A percentile compares a stretch with the other conserved stretches of the same genome.
These are phyloP conservation scores for Neurospora hispaniola DNA, from an alignment of 495 filamentous ascomycete species.

Conservation along the genomic window DNA sequence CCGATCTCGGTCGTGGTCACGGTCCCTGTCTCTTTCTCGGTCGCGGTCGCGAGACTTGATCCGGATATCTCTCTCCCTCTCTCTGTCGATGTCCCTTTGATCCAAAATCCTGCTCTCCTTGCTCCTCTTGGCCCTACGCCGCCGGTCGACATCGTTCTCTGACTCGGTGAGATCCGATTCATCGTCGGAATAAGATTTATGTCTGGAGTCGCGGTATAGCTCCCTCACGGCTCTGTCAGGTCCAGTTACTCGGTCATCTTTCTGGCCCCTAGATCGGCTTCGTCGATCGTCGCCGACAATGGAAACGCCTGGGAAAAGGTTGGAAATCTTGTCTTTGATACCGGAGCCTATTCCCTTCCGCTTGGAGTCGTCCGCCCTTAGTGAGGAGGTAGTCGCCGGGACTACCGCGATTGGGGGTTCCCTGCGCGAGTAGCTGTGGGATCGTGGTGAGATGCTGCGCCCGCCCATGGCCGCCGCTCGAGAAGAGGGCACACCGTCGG, in stretches of 20 bases:
- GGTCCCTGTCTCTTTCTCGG: slow-evolving; percentile 4
- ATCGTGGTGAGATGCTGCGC: slow-evolving; percentile 8
- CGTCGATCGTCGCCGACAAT: slow-evolving; percentile 9
- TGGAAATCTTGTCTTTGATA: slow-evolving; percentile 16
- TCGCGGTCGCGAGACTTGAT: background rate
- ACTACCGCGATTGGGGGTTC: slow-evolving; percentile 2
- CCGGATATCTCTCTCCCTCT: background rate
- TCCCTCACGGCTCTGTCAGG: background rate
- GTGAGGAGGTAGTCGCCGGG: background rate
- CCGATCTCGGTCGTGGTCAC: slow-evolving; percentile 10
- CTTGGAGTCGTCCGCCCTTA: slow-evolving; percentile 10
- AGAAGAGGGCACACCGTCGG: slow-evolving; percentile 9
- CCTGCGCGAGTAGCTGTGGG: slow-evolving; percentile 5
- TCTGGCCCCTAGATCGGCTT: slow-evolving; percentile 12
- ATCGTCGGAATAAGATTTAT: slow-evolving; percentile 15
- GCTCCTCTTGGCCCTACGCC: slow-evolving; percentile 15
- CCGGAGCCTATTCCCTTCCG: slow-evolving; percentile 9
- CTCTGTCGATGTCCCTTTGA: background rate
- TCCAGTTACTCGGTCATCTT: slow-evolving; percentile 2
- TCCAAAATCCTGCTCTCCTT: background rate
- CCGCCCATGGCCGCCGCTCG: background rate
- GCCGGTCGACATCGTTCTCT: slow-evolving; percentile 23
- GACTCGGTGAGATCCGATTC: slow-evolving; percentile 13
- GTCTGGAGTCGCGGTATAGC: slow-evolving; percentile 3
- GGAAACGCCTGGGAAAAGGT: slow-evolving; percentile 10